These are phyloP conservation scores for Iberis pinnata DNA, from an alignment of 345 rosid species.

Conservation along the genomic window DNA sequence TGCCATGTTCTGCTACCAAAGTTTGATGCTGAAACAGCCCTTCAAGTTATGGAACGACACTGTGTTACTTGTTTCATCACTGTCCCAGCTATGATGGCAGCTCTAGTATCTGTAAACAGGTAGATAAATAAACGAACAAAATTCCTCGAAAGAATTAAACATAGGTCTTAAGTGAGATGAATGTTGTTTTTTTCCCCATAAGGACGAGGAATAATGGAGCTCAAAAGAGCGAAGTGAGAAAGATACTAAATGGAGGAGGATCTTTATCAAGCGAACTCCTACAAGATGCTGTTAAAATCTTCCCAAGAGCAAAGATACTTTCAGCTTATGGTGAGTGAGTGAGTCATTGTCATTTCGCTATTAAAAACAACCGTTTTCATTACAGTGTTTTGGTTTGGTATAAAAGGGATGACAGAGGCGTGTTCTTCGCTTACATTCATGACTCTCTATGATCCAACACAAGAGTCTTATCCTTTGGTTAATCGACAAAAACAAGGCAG, in stretches of 20 bases:
- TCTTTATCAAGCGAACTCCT: conserved; percentile 48
- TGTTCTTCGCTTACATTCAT: conserved; percentile 71
- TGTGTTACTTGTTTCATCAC: conserved; percentile 72
- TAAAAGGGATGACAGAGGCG: conserved; percentile 80
- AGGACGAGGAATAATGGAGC: conserved; percentile 44
- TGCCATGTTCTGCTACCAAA: conserved; percentile 67
- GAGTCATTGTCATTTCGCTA: background rate
- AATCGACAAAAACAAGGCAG: conserved; percentile 40
- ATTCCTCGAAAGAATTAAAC: background rate
- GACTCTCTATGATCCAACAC: conserved; percentile 47
- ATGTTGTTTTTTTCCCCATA: background rate
- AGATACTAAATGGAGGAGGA: conserved; percentile 85
- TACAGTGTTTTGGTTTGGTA: background rate
- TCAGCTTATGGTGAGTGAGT: conserved; percentile 77
- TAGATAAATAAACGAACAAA: conserved; percentile 16
- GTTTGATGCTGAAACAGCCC: conserved; percentile 53
- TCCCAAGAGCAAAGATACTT: conserved; percentile 58
- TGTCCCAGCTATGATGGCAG: conserved; percentile 77
- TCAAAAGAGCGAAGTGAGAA: conserved; percentile 41
- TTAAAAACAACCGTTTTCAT: background rate
- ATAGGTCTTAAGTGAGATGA: background rate
- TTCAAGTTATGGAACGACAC: conserved; percentile 47
- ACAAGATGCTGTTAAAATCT: conserved; percentile 36
- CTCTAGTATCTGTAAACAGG: conserved; percentile 48
- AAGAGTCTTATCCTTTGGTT: conserved; percentile 22